A percentile compares a stretch with the other conserved stretches of the same genome.
Conservation (phyloP, 148 eudicot genomes). For the Beta vulgaris region DNA sequence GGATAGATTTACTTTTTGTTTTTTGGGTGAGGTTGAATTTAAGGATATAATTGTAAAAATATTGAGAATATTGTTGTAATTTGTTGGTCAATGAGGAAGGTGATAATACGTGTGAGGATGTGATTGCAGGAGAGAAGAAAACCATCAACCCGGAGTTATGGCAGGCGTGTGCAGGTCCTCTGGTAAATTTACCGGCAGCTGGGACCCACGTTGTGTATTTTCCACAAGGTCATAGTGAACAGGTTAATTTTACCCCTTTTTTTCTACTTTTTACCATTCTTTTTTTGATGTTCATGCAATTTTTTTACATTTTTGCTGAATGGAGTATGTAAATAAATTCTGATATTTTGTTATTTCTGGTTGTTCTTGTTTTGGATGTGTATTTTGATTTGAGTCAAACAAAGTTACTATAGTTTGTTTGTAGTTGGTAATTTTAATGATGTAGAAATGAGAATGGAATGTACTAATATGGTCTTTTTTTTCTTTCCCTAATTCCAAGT, state of each 20-base stretch:
- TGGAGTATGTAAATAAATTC: neutral
- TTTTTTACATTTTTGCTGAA: neutral
- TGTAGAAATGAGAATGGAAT: constrained; percentile 9
- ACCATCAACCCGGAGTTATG: constrained; percentile 80
- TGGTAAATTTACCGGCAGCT: constrained; percentile 86
- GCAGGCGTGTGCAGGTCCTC: constrained; percentile 98
- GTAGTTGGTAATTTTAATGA: constrained; percentile 13
- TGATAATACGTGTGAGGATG: constrained; percentile 24
- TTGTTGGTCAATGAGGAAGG: neutral
- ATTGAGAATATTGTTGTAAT: neutral
- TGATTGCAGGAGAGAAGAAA: constrained; percentile 63
- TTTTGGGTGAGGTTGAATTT: no score
- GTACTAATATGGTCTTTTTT: constrained; percentile 19
- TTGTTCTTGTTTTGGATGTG: neutral
- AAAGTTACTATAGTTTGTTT: neutral
- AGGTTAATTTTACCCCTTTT: constrained; percentile 37
- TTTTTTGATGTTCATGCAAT: constrained; percentile 7
- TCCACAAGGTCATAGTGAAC: constrained; percentile 98
- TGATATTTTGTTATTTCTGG: neutral
- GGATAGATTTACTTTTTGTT: no score
- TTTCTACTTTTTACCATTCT: neutral
- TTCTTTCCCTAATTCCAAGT: constrained; percentile 7
- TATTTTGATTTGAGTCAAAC: neutral
- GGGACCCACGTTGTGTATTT: constrained; percentile 97
- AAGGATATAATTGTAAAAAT: neutral